phyloP scores from a whole-genome alignment of 345 rosid species.

The Clausena lansium region DNA sequence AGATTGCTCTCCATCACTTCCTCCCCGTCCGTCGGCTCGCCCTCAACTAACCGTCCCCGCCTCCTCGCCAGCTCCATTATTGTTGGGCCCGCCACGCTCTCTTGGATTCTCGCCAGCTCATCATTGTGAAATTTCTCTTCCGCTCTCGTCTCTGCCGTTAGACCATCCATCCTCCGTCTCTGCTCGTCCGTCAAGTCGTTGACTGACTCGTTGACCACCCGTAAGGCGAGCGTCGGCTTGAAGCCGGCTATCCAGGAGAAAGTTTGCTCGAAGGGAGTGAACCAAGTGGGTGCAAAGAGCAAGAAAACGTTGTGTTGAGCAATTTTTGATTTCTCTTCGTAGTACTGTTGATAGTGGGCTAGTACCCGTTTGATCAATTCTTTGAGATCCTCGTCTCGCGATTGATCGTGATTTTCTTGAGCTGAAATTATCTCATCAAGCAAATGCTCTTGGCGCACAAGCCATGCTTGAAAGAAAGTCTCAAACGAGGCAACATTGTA shows the following conservation, averaged over 20 bases:
- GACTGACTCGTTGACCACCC: constrained; percentile 26
- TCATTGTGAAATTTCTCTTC: constrained; percentile 37
- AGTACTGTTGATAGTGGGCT: constrained; percentile 46
- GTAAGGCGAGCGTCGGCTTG: constrained; percentile 37
- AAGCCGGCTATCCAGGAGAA: constrained; percentile 50
- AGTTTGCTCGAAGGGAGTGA: constrained; percentile 37
- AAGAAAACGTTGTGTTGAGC: constrained; percentile 28
- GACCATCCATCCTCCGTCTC: constrained; percentile 13
- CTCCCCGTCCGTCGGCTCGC: background rate
- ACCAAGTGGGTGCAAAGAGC: constrained; percentile 39
- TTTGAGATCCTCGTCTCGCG: constrained; percentile 21
- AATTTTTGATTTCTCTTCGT: constrained; percentile 33
- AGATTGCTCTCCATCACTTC: constrained; percentile 10
- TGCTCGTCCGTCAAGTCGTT: constrained; percentile 38
- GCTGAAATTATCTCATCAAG: constrained; percentile 37
- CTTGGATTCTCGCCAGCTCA: constrained; percentile 46
- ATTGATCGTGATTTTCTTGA: constrained; percentile 9
- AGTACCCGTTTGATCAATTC: constrained; percentile 32
- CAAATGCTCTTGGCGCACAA: constrained; percentile 36
- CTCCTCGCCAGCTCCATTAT: constrained; percentile 17
- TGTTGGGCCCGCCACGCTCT: constrained; percentile 36
- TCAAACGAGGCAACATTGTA: constrained; percentile 17
- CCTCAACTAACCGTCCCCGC: background rate
- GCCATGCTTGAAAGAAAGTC: constrained; percentile 37
- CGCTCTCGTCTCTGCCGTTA: constrained; percentile 24